These are phyloP conservation scores for Catenaria anguillulae DNA, from an alignment of 371 early-diverging fungal species.

Conservation along the genomic window DNA sequence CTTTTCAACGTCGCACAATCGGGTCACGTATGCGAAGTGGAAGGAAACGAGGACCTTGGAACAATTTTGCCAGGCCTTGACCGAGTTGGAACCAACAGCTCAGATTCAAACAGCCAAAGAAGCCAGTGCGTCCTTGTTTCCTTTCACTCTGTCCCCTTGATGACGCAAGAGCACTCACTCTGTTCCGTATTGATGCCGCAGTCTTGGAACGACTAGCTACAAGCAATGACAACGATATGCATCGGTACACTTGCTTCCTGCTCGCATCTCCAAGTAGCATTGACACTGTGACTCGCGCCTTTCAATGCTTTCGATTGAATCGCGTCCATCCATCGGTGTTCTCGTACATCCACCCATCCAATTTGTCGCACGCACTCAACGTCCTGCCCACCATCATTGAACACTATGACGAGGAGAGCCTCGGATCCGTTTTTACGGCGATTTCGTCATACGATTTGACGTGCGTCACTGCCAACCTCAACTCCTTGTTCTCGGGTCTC, in stretches of 20 bases:
- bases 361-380: not conserved
- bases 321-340: not conserved
- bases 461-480: too few relatives aligned
- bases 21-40: not conserved
- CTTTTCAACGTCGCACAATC: not conserved
- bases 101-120: not conserved
- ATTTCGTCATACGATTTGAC: not conserved
- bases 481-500: too few relatives aligned
- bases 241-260: not conserved
- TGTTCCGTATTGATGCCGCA: too few relatives aligned
- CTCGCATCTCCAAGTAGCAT: not conserved
- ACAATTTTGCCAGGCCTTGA: too few relatives aligned
- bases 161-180: too few relatives aligned
- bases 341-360: not conserved
- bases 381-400: not conserved
- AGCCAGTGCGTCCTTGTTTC: not conserved
- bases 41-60: not conserved
- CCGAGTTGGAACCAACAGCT: not conserved
- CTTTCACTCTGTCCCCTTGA: too few relatives aligned
- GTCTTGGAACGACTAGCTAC: too few relatives aligned
- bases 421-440: not conserved
- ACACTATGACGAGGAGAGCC: not conserved
- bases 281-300: not conserved
- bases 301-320: not conserved
- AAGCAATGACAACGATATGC: not conserved